Base-by-base conservation (phyloP, 2,329 filamentous ascomycete genomes). In the Nemania diffusa region DNA sequence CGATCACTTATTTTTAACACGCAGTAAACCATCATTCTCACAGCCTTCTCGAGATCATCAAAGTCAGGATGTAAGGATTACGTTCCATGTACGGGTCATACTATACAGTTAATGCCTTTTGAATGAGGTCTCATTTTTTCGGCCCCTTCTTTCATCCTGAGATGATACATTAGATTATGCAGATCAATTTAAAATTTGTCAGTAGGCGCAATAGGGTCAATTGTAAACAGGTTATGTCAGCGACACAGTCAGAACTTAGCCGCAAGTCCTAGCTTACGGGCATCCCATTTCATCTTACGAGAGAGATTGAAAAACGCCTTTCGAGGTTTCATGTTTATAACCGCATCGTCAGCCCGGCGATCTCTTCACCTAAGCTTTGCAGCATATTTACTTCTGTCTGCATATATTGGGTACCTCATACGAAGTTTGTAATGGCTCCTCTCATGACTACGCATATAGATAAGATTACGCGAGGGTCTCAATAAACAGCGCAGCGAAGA, bases 1-100 rank as follows among this genome's bases (percentile, higher is more conserved):
- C 15, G 53, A 42, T 56, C 32, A 42, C 53, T 56, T 56, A 56
- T 56, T 56, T 56, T 56, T 56, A 56, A 56, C 20, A 24, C 1
- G 52, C 34, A 40, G 11, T 34, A 34, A 55, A 22, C 26, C 37
- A 20, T 56, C 17, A 56, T 42, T 56, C 20, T 6, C 5, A 3
- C 20, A 42, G 11, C 22, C 32, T 42, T 53, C 32, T 22, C 4
- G 9, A 42, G 34, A 56, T 42, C 32, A 27, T 40, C 34, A 42
- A 56, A n/a, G n/a, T 26, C 32, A 56, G 9, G n/a, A 26, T 27
- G 11, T 24, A 26, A 7, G 2, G 20, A 7, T 42, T 56, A n/a
- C n/a, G 27, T n/a, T 52, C n/a, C 17, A 52, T 32, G 4, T 29
- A n/a, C 26, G n/a, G 48, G 13, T 4, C 26, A 52, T 32, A 32